Evolutionary conservation across 192 early-diverging fungal genomes (phyloP), one percentile per base, ranked within the genome.

Genomic region (Allomyces macrogynus): DNA sequence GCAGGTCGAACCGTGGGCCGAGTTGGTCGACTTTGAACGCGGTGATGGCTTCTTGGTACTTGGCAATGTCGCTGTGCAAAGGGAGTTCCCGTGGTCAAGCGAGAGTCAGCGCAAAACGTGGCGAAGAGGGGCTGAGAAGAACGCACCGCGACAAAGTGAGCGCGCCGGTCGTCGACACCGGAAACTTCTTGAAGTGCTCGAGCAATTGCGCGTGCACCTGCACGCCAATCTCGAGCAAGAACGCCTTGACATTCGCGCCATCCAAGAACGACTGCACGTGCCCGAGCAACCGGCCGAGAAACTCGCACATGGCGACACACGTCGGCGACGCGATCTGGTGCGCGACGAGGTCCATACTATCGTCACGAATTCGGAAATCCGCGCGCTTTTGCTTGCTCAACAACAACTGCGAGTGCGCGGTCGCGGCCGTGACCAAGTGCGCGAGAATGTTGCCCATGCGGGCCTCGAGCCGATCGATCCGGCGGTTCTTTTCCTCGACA

Each of bases 291-390:
- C 63, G 40, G 10, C 14, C 20, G 4, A 43, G 22, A 26, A 22
- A 70, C 14, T 43, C 23, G 20, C 40, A 63, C 23, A 20, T 26
- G 18, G 20, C 42, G 24, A 68, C 66, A 22, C 40, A 80, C 69
- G 60, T 66, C 54, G 26, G 74, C 74, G 43, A 24, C 42, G 43
- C 25, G 75, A 67, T 12, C 63, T 32, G 9, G 49, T 73, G 23
- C 32, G 40, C 23, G 18, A 63, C 66, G 20, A 64, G 26, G 5
- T 83, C 77, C 25, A 84, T 78, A 66, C 86, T 82, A 60, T 92
- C 93, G 66, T 97, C 93, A 66, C 86, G 90, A 22, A 92, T 90
- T 60, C 82, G 81, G 68, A 89, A 99, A 67, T 99, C 95, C n/a
- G 77, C 75, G 63, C 87, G 87, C 68, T 89, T 91, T 71, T 96